These are phyloP conservation scores for Cryptosporidium meleagridis DNA, from an alignment of 169 alveolate genomes.

Conservation along the genomic window DNA sequence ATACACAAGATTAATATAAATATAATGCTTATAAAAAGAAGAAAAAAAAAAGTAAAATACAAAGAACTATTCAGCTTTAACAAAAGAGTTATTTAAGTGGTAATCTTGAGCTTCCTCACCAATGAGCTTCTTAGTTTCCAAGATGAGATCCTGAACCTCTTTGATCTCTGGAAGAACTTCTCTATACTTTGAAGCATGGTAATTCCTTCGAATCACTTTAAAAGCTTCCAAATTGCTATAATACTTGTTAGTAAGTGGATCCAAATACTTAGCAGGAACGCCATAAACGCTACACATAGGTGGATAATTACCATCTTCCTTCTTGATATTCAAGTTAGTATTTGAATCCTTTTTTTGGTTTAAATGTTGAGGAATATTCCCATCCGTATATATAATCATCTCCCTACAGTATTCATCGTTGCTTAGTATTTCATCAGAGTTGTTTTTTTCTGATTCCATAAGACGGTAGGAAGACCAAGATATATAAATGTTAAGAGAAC, in stretches of 20 bases:
- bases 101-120: neutral
- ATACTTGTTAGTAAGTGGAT: slow-evolving; percentile 54
- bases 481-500: slow-evolving; percentile 37
- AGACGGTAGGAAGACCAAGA: slow-evolving; percentile 71
- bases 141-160: slow-evolving; percentile 26
- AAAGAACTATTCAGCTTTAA: slow-evolving; percentile 4
- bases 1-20: neutral
- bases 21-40: neutral
- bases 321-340: neutral
- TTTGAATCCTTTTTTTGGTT: neutral
- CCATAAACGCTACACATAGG: slow-evolving; percentile 39
- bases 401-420: slow-evolving; percentile 60
- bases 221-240: slow-evolving; percentile 63
- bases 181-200: slow-evolving; percentile 23
- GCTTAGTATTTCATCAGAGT: slow-evolving; percentile 22
- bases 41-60: neutral
- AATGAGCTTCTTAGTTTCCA: slow-evolving; percentile 3
- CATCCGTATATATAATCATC: slow-evolving; percentile 56
- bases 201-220: slow-evolving; percentile 33
- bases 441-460: slow-evolving; percentile 69
- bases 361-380: slow-evolving; percentile 20
- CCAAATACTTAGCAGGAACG: slow-evolving; percentile 41
- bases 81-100: neutral
- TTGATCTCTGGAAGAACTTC: slow-evolving; percentile 10
- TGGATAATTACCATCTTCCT: neutral